A percentile compares a stretch with the other conserved stretches of the same genome.
Evolutionary conservation across 805 yeast genomes (phyloP).

Genomic region (Wickerhamomyces bisporus): DNA sequence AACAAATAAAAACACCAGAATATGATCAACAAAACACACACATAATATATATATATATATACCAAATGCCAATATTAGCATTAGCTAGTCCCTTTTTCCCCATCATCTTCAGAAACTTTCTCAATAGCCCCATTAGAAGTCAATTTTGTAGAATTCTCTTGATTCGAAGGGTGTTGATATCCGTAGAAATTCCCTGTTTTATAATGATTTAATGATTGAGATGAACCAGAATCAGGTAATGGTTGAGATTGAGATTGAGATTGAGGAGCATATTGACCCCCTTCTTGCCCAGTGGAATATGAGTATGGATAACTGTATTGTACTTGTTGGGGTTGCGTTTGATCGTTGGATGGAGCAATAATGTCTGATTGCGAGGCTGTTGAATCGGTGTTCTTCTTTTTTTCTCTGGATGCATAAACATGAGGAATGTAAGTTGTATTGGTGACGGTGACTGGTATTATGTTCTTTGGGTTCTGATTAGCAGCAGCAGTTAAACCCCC

Average conservation of each 20-base stretch:
- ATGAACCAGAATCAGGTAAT: background rate
- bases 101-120: conserved; percentile 1
- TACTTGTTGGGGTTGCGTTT: background rate
- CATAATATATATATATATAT: too few relatives aligned
- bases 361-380: background rate
- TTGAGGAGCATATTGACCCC: background rate
- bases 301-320: too few relatives aligned
- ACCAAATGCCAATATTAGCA: too few relatives aligned
- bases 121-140: conserved; percentile 1
- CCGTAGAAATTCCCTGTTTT: conserved; percentile 5
- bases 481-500: conserved; percentile 28
- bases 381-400: conserved; percentile 7
- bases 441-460: conserved; percentile 24
- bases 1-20: too few relatives aligned
- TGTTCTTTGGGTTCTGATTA: conserved; percentile 23
- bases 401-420: conserved; percentile 16
- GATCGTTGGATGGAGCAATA: background rate
- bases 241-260: background rate
- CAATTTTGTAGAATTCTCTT: too few relatives aligned
- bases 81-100: too few relatives aligned
- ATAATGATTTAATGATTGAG: conserved; percentile 1
- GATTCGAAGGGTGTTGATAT: conserved; percentile 4
- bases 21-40: too few relatives aligned
- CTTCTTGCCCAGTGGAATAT: too few relatives aligned
- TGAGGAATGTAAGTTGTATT: conserved; percentile 19